Evolutionary conservation across 371 early-diverging fungal species (phyloP), one percentile per base, ranked within the genome.

Genomic region (Mortierella sp.): DNA sequence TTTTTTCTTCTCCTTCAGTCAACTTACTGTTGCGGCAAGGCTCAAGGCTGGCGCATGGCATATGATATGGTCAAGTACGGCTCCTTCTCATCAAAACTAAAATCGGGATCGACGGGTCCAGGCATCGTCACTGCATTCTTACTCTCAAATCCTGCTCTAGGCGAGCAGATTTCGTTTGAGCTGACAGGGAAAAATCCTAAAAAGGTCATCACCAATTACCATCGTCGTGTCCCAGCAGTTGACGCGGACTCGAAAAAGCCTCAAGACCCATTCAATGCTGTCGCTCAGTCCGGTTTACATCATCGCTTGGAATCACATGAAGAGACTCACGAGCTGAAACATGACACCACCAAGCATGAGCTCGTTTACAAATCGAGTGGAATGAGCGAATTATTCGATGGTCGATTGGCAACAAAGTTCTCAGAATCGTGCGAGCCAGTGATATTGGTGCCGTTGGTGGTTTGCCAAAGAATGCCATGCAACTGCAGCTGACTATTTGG

Each of bases 151-250:
- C 80, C 80, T 0, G 68, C 66, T 18, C 62, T 75, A 32, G 75
- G 80, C 14, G 80, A 79, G 51, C 75, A 79, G 24, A 72, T 79
- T 47, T 71, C 80, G 37, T 75, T 79, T 47, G 75, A 79, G 32
- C 26, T 79, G 40, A 79, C 75, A 12, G 80, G 80, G 26, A 63
- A 61, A 16, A 71, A 79, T 40, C 64, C 75, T 14, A 70, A 79
- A 40, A 62, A 45, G 32, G 72, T 79, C 40, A 55, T 71, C 24
- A 79, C 80, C 60, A 75, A 79, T 32, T 79, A 72, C 32, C 75
- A 75, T 49, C 80, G 68, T 20, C 75, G 75, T 10, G 37, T 74
- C 5, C 77, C 68, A 12, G 20, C 11, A 4, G 51, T 54, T 32
- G 20, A 16, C 39, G 16, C 26, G 5, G 16, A 22, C 47, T 51